Conservation (phyloP, 768 basidiomycete genomes). For the Boletus coccyginus region DNA sequence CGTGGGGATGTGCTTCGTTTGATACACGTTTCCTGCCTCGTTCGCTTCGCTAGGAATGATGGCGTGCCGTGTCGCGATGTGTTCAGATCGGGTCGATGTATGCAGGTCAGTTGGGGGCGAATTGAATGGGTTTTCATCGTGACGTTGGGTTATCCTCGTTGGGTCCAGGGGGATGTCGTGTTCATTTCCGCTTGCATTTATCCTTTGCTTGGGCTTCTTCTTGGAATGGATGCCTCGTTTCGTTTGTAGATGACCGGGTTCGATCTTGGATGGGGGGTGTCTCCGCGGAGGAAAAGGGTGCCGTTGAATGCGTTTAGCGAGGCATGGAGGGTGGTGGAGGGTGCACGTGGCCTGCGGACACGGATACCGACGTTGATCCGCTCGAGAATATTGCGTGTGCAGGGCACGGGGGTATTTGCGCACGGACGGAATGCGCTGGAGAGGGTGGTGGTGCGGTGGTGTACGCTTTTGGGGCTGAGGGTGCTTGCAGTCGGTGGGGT, state of each 20-base stretch:
- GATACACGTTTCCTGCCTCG: constrained; percentile 11
- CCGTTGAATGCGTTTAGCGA: constrained; percentile 44
- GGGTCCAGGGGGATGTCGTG: not conserved
- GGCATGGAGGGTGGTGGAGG: constrained; percentile 50
- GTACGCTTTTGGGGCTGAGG: constrained; percentile 54
- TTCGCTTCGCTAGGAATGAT: not conserved
- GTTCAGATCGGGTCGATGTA: constrained; percentile 40
- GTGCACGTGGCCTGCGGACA: constrained; percentile 37
- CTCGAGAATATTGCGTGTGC: constrained; percentile 54
- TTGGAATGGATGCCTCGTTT: not conserved
- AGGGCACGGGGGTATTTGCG: constrained; percentile 62
- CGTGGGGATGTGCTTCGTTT: constrained; percentile 4
- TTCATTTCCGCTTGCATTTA: constrained; percentile 11
- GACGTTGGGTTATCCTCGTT: not conserved
- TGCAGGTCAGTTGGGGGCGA: constrained; percentile 38
- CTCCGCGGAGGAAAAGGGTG: constrained; percentile 32
- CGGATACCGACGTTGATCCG: constrained; percentile 5
- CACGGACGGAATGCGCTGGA: constrained; percentile 59
- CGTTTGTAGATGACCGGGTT: constrained; percentile 48
- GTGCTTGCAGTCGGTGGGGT: constrained; percentile 41
- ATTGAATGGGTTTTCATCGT: not conserved
- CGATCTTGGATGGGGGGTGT: constrained; percentile 46
- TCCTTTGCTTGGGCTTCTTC: not conserved
- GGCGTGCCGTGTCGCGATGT: not conserved
- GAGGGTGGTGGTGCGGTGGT: constrained; percentile 50